These are phyloP conservation scores for Stygiomarasmius scandens DNA, from an alignment of 1,284 basidiomycete genomes.

Conservation along the genomic window DNA sequence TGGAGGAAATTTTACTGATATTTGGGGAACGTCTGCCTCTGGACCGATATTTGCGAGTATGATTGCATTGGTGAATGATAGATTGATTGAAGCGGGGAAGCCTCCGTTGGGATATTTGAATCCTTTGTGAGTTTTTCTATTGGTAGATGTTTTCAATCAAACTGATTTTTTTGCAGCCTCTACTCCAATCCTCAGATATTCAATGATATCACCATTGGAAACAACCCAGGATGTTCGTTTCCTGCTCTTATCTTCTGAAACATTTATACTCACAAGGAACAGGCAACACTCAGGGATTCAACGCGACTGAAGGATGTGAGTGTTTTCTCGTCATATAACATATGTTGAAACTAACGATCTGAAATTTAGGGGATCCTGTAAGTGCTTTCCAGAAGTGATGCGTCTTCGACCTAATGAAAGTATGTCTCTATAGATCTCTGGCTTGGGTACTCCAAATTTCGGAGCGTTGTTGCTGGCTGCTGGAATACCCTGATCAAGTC, in stretches of 20 bases:
- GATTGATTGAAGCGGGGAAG: conserved; percentile 47
- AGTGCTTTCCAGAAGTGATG: not conserved
- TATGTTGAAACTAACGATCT: not conserved
- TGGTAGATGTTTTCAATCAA: not conserved
- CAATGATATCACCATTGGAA: conserved; percentile 16
- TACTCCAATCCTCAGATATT: conserved; percentile 14
- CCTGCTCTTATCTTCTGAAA: too few species aligned
- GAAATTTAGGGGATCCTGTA: conserved; percentile 7
- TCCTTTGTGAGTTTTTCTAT: conserved; percentile 12
- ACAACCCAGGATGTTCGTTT: conserved; percentile 11
- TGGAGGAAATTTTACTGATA: conserved; percentile 33
- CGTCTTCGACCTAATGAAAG: not conserved
- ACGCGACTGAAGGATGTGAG: conserved; percentile 12
- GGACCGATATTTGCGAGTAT: conserved; percentile 62
- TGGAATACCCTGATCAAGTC: not conserved
- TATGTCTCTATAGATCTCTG: conserved; percentile 1
- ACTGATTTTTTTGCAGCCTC: not conserved
- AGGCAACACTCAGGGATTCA: conserved; percentile 15
- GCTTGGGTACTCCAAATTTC: conserved; percentile 10
- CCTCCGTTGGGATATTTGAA: conserved; percentile 44
- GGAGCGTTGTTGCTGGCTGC: conserved; percentile 6
- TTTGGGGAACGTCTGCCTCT: conserved; percentile 56
- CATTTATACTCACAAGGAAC: not conserved
- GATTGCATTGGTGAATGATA: conserved; percentile 66
- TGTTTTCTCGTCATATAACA: not conserved